Conservation (phyloP, 139 green algal genomes). For the Tetraselmis striata region DNA sequence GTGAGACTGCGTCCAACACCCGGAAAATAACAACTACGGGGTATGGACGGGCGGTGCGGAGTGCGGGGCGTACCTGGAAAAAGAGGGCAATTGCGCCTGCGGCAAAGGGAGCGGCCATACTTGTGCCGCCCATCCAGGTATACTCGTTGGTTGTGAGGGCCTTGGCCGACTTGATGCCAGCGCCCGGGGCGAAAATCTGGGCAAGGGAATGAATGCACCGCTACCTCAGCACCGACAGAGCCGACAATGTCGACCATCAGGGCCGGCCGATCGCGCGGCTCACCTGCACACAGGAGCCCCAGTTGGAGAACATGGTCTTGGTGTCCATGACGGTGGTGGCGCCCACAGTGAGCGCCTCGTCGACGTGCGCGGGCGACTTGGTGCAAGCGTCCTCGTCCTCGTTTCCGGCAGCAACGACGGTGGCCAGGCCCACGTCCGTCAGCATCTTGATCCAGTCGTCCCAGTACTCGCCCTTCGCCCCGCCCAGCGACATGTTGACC, state of each 20-base stretch:
- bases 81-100: constrained; percentile 1
- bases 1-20: too few species aligned
- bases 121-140: background rate
- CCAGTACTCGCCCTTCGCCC: background rate
- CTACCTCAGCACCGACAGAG: too few species aligned
- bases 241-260: too few species aligned
- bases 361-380: background rate
- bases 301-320: constrained; percentile 13
- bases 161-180: background rate
- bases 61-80: too few species aligned
- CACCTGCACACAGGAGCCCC: constrained; percentile 2
- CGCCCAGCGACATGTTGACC: constrained; percentile 6
- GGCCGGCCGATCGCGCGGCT: too few species aligned
- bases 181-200: constrained; percentile 9
- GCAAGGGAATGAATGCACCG: too few species aligned
- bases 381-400: constrained; percentile 6
- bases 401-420: constrained; percentile 6
- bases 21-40: too few species aligned
- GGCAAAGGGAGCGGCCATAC: constrained; percentile 4
- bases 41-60: too few species aligned
- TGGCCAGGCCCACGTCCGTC: background rate
- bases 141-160: background rate
- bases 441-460: constrained; percentile 5
- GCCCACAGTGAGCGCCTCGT: constrained; percentile 1
- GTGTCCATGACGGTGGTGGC: constrained; percentile 1